Base-by-base conservation (phyloP, 140 eudicot species). In the Bidens hawaiensis region DNA sequence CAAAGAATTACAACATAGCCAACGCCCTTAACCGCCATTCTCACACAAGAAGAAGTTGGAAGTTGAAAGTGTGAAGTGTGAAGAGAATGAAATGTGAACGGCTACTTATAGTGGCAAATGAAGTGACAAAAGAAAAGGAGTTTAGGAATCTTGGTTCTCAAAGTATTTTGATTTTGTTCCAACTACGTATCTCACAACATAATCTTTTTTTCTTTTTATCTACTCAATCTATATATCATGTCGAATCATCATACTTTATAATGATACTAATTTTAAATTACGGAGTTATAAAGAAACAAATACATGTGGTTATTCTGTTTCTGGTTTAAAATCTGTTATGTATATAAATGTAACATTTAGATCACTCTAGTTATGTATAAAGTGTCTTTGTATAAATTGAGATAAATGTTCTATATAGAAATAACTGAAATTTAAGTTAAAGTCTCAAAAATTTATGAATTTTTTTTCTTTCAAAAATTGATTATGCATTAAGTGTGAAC, bases 71-170 rank as follows among this genome's bases (percentile, higher is more conserved):
- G 85, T 70, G 82, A 70, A 58, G 78, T 70, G 85, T 70, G 82
- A 62, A 46, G 68, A 55, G 74, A 65, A 54, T 17, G 78, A 74
- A 64, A 67, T 46, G 34, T 54, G 70, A 67, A 66, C 56, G 13
- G 74, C 73, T 84, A 84, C 80, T 84, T 84, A 84, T 80, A 42
- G 82, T 54, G 84, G 75, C 60, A 55, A 62, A 14, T 43, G 36
- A 66, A 49, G 77, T 62, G 63, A 63, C 79, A 63, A 75, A 67
- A 46, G 16, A 56, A 26, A n/a, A n/a, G n/a, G n/a, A 28, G 7
- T 57, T 68, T 45, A 56, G 67, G 71, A 47, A 65, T 65, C n/a
- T 3, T 11, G 1, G 12, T 16, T 8, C 43, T 26, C 31, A 14
- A 53, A 53, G 19, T 52, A 27, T n/a, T 26, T 53, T 4, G 60